phyloP scores from a whole-genome alignment of 345 rosid species.

The thale cress (Arabidopsis thaliana) region DNA sequence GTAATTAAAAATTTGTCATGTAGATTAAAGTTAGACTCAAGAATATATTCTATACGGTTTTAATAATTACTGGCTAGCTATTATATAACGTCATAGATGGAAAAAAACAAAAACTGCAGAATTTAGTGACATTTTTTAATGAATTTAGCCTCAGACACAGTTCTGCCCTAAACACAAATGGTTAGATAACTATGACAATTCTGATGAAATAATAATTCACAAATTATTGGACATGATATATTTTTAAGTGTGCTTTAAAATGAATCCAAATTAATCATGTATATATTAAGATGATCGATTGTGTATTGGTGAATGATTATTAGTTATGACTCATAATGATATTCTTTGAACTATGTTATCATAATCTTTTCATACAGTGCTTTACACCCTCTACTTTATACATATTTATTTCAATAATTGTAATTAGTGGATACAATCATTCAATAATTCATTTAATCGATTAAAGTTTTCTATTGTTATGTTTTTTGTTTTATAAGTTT shows the following conservation, averaged over 20 bases:
- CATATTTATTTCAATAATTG: not conserved
- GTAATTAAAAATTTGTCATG: not conserved
- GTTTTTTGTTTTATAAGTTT: not conserved
- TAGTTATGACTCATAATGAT: conserved; percentile 24
- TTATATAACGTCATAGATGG: not conserved
- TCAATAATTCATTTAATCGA: conserved; percentile 18
- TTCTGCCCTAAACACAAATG: not conserved
- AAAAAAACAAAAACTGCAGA: not conserved
- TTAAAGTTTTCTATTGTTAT: not conserved
- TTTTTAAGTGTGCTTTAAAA: not conserved
- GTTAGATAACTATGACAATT: not conserved
- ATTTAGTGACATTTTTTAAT: not conserved
- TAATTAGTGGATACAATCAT: conserved; percentile 41
- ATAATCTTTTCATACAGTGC: conserved; percentile 24
- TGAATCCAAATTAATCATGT: conserved; percentile 26
- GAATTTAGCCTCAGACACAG: not conserved
- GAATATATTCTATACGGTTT: not conserved
- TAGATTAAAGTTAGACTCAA: not conserved
- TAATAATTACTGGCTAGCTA: not conserved
- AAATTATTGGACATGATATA: conserved; percentile 26
- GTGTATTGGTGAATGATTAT: conserved; percentile 30
- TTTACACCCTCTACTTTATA: conserved; percentile 20
- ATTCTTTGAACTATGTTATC: conserved; percentile 35
- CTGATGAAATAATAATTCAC: conserved; percentile 12
- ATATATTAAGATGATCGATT: conserved; percentile 17